Evolutionary conservation across 257 asterid species (phyloP), one percentile per base, ranked within the genome.

Genomic region (Leptodermis oblonga): DNA sequence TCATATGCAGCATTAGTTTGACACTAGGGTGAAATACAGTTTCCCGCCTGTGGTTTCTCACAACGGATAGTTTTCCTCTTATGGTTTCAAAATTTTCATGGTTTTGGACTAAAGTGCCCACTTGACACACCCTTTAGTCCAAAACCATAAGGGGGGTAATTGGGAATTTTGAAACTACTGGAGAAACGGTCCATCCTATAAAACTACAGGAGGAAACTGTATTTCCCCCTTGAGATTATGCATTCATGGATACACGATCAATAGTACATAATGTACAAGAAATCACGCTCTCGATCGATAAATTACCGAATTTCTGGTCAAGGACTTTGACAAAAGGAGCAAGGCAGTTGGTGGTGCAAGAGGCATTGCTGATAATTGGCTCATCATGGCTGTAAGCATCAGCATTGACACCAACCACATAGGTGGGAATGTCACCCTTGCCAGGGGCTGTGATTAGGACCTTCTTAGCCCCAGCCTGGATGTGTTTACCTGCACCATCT

Each of bases 341-440:
- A 59, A 92, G 96, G 87, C 98, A 92, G 81, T 92, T 92, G 85
- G 97, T 92, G 77, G 97, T 90, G 88, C 98, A 90, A 30, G 98
- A 92, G 61, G 98, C 97, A 52, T 92, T 92, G 87, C 98, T 92
- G 85, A 92, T 90, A 74, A 90, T 92, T 73, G 86, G 33, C 28
- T 88, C 98, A 18, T 55, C 86, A 13, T 30, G 89, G 78, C 2
- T 86, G 89, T 92, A 92, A 48, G 78, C 88, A 0, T 80, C 92
- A 4, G 88, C 98, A 70, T 93, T 93, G 71, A 93, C 98, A 71
- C 98, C 98, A 3, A 93, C 90, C 42, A 90, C 98, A 13, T 90
- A 92, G 28, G 98, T 92, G 0, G 98, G 98, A 58, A 92, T 92
- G 78, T 93, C 97, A 52, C 98, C 98, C 65, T 92, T 92, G 1